Percentiles rank a stretch among this genome's conserved stretches.
phyloP scores from a whole-genome alignment of 306 rosid species.

The Pyrus communis region DNA sequence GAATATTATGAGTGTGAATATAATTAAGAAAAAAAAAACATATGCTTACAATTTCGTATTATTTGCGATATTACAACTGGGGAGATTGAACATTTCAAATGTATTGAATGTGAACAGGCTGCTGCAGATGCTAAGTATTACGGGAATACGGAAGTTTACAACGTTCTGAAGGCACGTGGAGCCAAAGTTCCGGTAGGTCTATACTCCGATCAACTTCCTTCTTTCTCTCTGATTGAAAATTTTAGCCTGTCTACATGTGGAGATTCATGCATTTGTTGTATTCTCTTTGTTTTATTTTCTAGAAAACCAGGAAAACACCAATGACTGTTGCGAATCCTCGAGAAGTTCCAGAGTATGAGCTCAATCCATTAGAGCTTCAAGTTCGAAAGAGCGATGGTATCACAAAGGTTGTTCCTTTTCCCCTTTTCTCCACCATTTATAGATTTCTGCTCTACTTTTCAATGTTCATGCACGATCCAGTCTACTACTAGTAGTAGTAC shows the following conservation, averaged over 20 bases:
- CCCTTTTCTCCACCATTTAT: background rate
- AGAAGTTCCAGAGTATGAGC: constrained; percentile 99
- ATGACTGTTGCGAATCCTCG: constrained; percentile 97
- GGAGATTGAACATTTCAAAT: background rate
- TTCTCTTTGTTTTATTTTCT: constrained; percentile 14
- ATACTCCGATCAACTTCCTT: background rate
- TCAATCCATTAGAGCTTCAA: constrained; percentile 94
- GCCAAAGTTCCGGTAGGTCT: constrained; percentile 79
- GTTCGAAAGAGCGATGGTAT: constrained; percentile 88
- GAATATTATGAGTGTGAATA: background rate
- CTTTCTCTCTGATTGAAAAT: background rate
- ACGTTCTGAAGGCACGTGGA: constrained; percentile 81
- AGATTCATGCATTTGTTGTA: constrained; percentile 6
- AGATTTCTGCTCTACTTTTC: background rate
- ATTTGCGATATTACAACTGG: background rate
- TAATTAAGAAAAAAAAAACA: background rate
- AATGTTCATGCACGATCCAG: background rate
- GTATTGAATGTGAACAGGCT: constrained; percentile 50
- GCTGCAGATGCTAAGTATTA: constrained; percentile 97
- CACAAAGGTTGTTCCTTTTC: constrained; percentile 44
- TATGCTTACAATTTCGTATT: background rate
- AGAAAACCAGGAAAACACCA: constrained; percentile 93
- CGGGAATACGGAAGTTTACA: constrained; percentile 66
- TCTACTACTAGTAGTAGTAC: background rate
- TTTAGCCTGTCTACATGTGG: background rate